Evolutionary conservation across 495 filamentous ascomycete species (phyloP), one percentile per base, ranked within the genome.

Genomic region (Aspergillus coremiiformis): DNA sequence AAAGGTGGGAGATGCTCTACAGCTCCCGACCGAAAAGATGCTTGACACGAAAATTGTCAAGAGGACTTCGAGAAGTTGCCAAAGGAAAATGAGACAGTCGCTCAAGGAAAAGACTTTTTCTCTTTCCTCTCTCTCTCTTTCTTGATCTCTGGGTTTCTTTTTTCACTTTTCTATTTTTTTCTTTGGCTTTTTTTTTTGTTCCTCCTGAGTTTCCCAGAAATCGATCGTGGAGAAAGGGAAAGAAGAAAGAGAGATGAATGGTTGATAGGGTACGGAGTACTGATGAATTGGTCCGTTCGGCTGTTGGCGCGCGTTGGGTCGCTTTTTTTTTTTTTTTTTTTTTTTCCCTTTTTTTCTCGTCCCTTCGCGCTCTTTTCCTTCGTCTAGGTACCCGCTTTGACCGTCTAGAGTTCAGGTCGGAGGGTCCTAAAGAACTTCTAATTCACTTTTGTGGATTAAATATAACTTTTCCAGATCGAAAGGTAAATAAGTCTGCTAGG

Each of bases 1-100:
- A n/a, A n/a, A n/a, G 58, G 54, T 46, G 57, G 66, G 69, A 65
- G 59, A 66, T 76, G 73, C 73, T 68, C 73, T 73, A 71, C 73
- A 76, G 66, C 57, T 62, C 67, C 70, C 62, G 64, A 54, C 39
- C 42, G 52, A 47, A 62, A 58, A 59, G 46, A 59, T 26, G 52
- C 57, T 59, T 33, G 59, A 66, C 53, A 64, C 54, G 57, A 51
- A 60, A 41, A 55, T 41, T n/a, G 45, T 43, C 44, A 35, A 35
- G 7, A 14, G 22, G 35, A 52, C n/a, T n/a, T n/a, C n/a, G 44
- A 56, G 47, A 59, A 42, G 22, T 32, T n/a, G 43, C 43, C 23
- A 4, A 19, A 27, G 20, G 27, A 27, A 20, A 1, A 11, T 9
- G 17, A 41, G 2, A 29, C 29, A 41, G 48, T 21, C 48, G 37